These are phyloP conservation scores for Saksenaea vasiformis DNA, from an alignment of 371 early-diverging fungal genomes.

Conservation along the genomic window DNA sequence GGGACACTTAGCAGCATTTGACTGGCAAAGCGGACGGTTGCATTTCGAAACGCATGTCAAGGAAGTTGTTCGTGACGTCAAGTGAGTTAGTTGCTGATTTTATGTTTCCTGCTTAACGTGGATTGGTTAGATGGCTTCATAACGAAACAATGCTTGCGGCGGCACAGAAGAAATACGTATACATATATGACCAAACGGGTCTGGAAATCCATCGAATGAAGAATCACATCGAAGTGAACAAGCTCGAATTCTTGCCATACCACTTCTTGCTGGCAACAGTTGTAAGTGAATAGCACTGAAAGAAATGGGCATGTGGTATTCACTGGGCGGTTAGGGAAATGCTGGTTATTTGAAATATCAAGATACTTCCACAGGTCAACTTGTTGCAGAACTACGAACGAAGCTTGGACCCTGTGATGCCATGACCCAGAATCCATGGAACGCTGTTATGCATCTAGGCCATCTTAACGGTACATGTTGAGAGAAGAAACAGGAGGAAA, in stretches of 20 bases:
- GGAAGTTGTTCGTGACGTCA: slow-evolving; percentile 91
- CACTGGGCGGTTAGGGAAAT: slow-evolving; percentile 57
- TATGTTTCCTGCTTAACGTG: background rate
- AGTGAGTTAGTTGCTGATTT: slow-evolving; percentile 51
- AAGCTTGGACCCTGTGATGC: slow-evolving; percentile 78
- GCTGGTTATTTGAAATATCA: slow-evolving; percentile 91
- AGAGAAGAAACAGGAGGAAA: background rate
- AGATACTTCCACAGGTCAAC: slow-evolving; percentile 94
- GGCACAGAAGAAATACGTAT: slow-evolving; percentile 96
- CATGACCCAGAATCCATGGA: slow-evolving; percentile 93
- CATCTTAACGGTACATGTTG: slow-evolving; percentile 78
- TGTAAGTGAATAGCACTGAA: slow-evolving; percentile 36
- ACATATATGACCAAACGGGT: slow-evolving; percentile 95
- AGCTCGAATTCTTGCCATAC: slow-evolving; percentile 94
- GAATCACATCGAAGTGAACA: slow-evolving; percentile 80
- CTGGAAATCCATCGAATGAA: slow-evolving; percentile 93
- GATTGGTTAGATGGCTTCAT: slow-evolving; percentile 82
- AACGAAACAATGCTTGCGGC: slow-evolving; percentile 96
- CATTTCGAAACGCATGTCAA: slow-evolving; percentile 87
- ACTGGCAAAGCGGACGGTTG: slow-evolving; percentile 87
- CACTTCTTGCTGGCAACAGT: slow-evolving; percentile 93
- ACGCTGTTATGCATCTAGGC: slow-evolving; percentile 93
- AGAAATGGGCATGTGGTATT: background rate
- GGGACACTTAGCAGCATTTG: slow-evolving; percentile 92
- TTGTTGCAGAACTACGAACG: slow-evolving; percentile 84